Percentiles rank a stretch among this genome's conserved stretches.
phyloP scores from a whole-genome alignment of 345 rosid species.

The Eucalyptus pauciflora region DNA sequence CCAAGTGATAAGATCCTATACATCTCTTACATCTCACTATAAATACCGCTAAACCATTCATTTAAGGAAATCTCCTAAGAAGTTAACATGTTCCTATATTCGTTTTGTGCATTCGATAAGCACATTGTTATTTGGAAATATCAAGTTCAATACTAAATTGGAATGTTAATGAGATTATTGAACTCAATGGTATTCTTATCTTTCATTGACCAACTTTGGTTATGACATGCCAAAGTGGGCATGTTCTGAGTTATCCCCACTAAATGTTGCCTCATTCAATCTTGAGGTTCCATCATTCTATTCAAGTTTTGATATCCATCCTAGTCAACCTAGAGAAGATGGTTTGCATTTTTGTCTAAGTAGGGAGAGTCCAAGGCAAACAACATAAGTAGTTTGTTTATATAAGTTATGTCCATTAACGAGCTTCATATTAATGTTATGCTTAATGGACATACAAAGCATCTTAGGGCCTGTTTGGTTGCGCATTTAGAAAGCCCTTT shows the following conservation, averaged over 20 bases:
- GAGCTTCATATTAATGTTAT: background rate
- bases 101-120: background rate
- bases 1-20: background rate
- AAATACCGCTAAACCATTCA: background rate
- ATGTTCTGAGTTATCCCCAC: background rate
- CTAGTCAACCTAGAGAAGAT: background rate
- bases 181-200: background rate
- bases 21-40: background rate
- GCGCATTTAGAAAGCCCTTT: too few relatives aligned
- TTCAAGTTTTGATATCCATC: background rate
- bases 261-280: background rate
- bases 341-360: background rate
- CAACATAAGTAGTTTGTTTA: background rate
- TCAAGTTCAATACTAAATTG: background rate
- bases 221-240: background rate
- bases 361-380: background rate
- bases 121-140: background rate
- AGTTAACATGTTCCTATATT: background rate
- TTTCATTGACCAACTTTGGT: background rate
- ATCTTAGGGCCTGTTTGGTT: too few relatives aligned
- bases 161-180: background rate
- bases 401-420: background rate
- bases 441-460: background rate
- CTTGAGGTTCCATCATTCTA: background rate
- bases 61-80: background rate